Percentiles rank a stretch among this genome's conserved stretches.
Evolutionary conservation across 345 rosid genomes (phyloP).

Genomic region (Eucalyptus guilfoylei): DNA sequence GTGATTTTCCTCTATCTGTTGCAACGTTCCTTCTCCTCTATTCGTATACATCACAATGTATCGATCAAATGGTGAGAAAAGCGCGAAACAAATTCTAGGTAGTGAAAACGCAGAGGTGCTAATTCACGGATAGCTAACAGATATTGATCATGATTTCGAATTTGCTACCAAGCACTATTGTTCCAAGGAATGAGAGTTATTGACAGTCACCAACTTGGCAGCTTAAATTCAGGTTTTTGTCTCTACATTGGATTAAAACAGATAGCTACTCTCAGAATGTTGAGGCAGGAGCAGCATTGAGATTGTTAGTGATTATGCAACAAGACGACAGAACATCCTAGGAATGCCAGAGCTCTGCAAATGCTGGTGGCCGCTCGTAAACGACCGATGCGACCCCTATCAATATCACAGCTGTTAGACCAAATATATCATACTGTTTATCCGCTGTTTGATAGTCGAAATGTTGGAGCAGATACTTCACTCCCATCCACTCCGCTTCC

Average conservation of each 20-base stretch:
- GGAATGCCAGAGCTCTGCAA: constrained; percentile 24
- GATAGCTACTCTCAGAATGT: neutral
- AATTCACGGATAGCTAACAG: neutral
- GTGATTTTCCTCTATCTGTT: neutral
- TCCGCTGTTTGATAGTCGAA: constrained; percentile 44
- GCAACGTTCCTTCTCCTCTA: neutral
- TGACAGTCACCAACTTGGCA: neutral
- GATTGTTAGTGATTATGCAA: neutral
- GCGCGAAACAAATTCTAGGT: neutral
- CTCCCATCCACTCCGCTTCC: constrained; percentile 69
- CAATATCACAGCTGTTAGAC: constrained; percentile 65
- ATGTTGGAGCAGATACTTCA: constrained; percentile 41
- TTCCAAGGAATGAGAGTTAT: neutral
- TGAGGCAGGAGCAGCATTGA: neutral
- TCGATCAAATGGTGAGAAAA: neutral
- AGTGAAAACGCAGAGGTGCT: no score
- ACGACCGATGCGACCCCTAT: constrained; percentile 68
- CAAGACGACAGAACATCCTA: neutral
- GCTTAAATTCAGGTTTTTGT: neutral
- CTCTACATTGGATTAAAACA: neutral
- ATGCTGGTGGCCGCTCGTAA: constrained; percentile 44
- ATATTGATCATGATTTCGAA: neutral
- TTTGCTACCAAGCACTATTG: neutral
- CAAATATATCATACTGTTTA: constrained; percentile 51
- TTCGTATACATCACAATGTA: neutral